Conservation (phyloP, 1,284 basidiomycete genomes). For the Apiotrichum domesticum region DNA sequence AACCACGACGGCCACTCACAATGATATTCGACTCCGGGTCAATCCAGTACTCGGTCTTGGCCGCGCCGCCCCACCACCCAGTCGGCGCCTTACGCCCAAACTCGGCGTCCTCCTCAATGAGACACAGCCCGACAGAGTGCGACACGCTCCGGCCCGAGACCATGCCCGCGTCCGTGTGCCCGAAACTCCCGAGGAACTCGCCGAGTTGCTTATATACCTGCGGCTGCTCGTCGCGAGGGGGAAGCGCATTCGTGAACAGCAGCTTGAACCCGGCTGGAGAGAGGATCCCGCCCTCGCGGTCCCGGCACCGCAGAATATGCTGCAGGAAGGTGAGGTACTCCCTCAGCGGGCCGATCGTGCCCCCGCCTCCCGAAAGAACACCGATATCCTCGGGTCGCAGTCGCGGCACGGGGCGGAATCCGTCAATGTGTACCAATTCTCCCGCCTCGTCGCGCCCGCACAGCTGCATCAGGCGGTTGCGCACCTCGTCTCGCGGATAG, state of each 20-base stretch:
- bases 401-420: not conserved
- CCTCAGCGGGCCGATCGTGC: constrained; percentile 28
- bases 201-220: constrained; percentile 10
- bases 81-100: constrained; percentile 15
- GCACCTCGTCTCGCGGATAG: constrained; percentile 20
- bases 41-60: constrained; percentile 23
- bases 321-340: constrained; percentile 32
- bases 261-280: constrained; percentile 17
- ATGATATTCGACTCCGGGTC: constrained; percentile 21
- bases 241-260: constrained; percentile 23
- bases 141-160: constrained; percentile 5
- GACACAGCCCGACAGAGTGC: constrained; percentile 10
- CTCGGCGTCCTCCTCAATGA: not conserved
- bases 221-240: constrained; percentile 10
- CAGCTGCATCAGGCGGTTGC: constrained; percentile 10
- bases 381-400: constrained; percentile 10
- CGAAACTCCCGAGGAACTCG: not conserved
- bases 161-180: constrained; percentile 6
- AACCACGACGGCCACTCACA: constrained; percentile 2
- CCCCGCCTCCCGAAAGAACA: constrained; percentile 27
- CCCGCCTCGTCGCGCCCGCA: constrained; percentile 10
- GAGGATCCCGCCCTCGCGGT: constrained; percentile 14
- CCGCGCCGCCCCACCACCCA: constrained; percentile 23
- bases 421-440: constrained; percentile 10
- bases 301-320: constrained; percentile 8